Base-by-base conservation (phyloP, 169 alveolate genomes). In the Sarcocystis neurona region DNA sequence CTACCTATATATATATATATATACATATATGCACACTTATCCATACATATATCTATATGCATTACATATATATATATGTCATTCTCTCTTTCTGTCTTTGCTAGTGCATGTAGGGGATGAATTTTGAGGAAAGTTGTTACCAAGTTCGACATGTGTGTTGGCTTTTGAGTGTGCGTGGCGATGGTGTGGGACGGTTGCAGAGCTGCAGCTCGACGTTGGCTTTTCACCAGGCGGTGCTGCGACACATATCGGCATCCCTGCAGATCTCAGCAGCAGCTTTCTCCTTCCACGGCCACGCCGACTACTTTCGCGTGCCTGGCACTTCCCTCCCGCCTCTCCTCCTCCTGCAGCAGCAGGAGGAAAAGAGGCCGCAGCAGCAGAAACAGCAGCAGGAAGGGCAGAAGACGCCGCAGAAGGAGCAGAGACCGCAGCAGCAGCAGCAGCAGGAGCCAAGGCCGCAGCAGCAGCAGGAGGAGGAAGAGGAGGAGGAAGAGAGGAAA, bases 191-290 rank as follows among this genome's bases (percentile, higher is more conserved):
- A n/a, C 1, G 1, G 20, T 0, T 27, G 56, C 82, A 72, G 82
- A 53, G 41, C 53, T 72, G 41, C 82, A 72, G 82, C 56, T 41
- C 82, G 56, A 48, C 82, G 39, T 72, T 56, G 56, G 82, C 82
- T 18, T 72, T 72, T 39, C 82, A 72, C 53, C 82, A 39, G 2
- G 82, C 82, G 39, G 82, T 72, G 47, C 82, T 72, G 1, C 82
- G 56, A 39, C 82, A 72, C 82, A 34, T 72, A 18, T 23, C 82
- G 27, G 82, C 82, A 1, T 72, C 82, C 8, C 82, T 72, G 20
- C 82, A 72, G 34, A 27, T 72, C 10, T 56, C 82, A 39, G 39
- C 15, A 27, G 18, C 58, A 4, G 58, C 34, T 34, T 72, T 72
- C 82, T 39, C 82, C 0, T 18, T 72, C 23, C 82, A 39, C 58